These are phyloP conservation scores for Polytrichum formosum DNA, from an alignment of 225 moss, liverwort and hornwort genomes.

Conservation along the genomic window DNA sequence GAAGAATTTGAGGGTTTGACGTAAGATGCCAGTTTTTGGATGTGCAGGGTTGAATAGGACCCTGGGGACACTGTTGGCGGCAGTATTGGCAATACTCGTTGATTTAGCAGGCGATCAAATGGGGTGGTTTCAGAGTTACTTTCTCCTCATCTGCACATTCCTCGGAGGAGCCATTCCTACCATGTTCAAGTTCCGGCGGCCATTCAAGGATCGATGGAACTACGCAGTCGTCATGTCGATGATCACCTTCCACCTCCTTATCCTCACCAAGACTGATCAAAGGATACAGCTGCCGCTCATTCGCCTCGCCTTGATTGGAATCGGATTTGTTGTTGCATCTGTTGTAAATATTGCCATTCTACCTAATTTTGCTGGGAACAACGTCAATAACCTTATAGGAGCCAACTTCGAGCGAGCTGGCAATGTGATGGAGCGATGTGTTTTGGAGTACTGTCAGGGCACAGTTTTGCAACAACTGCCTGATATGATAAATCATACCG, in stretches of 20 bases:
- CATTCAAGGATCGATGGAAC: constrained; percentile 83
- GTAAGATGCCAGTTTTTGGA: not conserved
- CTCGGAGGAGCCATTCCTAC: constrained; percentile 65
- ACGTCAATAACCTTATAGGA: constrained; percentile 42
- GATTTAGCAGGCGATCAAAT: constrained; percentile 26
- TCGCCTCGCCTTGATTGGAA: constrained; percentile 50
- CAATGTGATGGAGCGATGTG: constrained; percentile 68
- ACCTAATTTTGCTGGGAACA: constrained; percentile 56
- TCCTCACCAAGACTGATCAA: constrained; percentile 48
- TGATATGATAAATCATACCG: constrained; percentile 41
- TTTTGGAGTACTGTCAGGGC: constrained; percentile 51
- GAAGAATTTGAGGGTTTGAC: not conserved
- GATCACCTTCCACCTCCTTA: constrained; percentile 81
- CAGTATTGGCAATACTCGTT: constrained; percentile 45
- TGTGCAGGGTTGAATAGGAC: constrained; percentile 61
- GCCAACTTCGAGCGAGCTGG: constrained; percentile 71
- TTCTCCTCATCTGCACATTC: constrained; percentile 53
- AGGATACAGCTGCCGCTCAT: constrained; percentile 51
- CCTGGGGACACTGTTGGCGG: constrained; percentile 57
- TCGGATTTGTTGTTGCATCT: constrained; percentile 61
- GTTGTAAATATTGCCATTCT: constrained; percentile 49
- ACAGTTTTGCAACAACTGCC: constrained; percentile 54
- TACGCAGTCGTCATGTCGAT: constrained; percentile 91
- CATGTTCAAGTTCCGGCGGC: constrained; percentile 75
- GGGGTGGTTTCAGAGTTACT: constrained; percentile 38